Evolutionary conservation across 306 rosid genomes (phyloP), one percentile per base, ranked within the genome.

Genomic region (Canavalia ensiformis): DNA sequence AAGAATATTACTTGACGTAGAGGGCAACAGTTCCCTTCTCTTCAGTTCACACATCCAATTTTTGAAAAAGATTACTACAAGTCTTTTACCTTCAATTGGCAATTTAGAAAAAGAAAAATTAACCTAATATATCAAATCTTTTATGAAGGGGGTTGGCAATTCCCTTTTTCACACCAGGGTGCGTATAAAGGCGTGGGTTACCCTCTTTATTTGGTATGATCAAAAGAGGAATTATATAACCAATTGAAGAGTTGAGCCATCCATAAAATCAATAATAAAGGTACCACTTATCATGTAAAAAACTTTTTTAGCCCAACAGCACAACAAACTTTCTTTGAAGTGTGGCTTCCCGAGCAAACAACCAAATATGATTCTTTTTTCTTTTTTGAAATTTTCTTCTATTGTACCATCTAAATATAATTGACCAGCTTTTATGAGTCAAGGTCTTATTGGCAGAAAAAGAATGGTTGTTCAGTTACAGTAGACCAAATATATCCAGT

Each of bases 201-300:
- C 77, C 77, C 35, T 56, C 60, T 37, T 68, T 51, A 39, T 35
- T 0, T 65, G 54, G 64, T 51, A 4, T 77, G 66, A 56, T 65
- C 55, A 51, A 51, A 65, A 77, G 42, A 37, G 81, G 81, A 65
- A 77, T 51, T 29, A 4, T 65, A 41, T 47, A 39, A 52, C 35
- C 46, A 67, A 52, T 4, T 12, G 67, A 77, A 50, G 56, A 52
- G 34, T 11, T 28, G 8, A 51, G 60, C 34, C 11, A 44, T 12
- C 25, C 45, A 41, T 18, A 76, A 66, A 35, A 50, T 65, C 54
- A 64, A 37, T 25, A 3, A 10, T 67, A 67, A 31, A 55, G 75
- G 41, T 41, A 54, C 47, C 18, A 5, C 35, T 18, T 18, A 18
- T 18, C 25, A 18, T 18, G 12, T 12, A 3, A 45, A 45, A 2